Percentiles rank a stretch among this genome's conserved stretches.
phyloP scores from a whole-genome alignment of 164 flowering plant species.

The Buxus sempervirens region DNA sequence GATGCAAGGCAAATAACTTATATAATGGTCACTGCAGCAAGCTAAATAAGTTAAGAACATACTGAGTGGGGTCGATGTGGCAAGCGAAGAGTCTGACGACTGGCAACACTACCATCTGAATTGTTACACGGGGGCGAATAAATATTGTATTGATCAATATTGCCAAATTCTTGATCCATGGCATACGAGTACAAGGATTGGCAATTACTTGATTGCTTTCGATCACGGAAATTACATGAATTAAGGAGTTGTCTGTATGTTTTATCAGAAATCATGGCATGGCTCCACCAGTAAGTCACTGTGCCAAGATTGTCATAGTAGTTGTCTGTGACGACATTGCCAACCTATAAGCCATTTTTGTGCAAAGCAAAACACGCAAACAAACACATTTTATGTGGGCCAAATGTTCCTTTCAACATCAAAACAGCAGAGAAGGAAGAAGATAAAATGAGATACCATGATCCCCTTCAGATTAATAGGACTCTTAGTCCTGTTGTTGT shows the following conservation, averaged over 20 bases:
- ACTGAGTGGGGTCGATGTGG: slow-evolving; percentile 63
- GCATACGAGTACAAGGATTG: slow-evolving; percentile 61
- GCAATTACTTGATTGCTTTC: slow-evolving; percentile 63
- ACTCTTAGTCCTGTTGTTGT: slow-evolving; percentile 42
- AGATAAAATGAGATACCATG: slow-evolving; percentile 40
- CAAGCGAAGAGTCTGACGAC: slow-evolving; percentile 37
- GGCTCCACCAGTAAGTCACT: slow-evolving; percentile 92
- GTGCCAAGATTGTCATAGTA: slow-evolving; percentile 88
- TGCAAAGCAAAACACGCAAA: not conserved
- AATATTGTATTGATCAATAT: slow-evolving; percentile 86
- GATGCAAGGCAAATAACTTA: too few relatives aligned
- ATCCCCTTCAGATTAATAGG: slow-evolving; percentile 71
- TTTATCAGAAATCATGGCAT: slow-evolving; percentile 83
- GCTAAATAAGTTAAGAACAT: slow-evolving; percentile 11
- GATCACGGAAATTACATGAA: slow-evolving; percentile 56
- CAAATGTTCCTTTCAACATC: not conserved
- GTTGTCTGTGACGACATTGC: slow-evolving; percentile 85
- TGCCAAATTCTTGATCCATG: slow-evolving; percentile 81
- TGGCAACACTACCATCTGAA: slow-evolving; percentile 39
- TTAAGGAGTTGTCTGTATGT: slow-evolving; percentile 58
- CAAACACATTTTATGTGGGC: not conserved
- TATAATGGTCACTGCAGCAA: too few relatives aligned
- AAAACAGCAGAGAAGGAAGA: not conserved
- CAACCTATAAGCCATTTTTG: slow-evolving; percentile 43
- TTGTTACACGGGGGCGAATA: slow-evolving; percentile 79